Conservation (phyloP, 352 stramenopile species). For the Globisporangium cystogenes region DNA sequence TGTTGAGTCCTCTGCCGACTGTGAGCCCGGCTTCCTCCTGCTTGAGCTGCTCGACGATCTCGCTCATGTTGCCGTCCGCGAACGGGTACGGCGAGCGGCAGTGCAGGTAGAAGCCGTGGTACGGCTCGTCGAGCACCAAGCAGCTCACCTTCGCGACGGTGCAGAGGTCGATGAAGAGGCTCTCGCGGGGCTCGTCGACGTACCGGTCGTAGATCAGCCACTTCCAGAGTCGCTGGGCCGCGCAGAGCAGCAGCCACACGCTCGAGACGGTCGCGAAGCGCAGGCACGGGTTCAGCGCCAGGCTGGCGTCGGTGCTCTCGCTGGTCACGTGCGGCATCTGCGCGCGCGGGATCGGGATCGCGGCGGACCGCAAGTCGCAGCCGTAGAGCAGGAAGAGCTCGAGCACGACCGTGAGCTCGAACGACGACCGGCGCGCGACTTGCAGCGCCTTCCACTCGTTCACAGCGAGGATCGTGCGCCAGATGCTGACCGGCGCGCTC, state of each 20-base stretch:
- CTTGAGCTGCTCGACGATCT: constrained; percentile 88
- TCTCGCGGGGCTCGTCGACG: constrained; percentile 57
- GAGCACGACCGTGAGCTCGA: constrained; percentile 78
- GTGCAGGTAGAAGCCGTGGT: constrained; percentile 95
- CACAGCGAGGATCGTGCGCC: constrained; percentile 91
- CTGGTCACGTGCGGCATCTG: constrained; percentile 45
- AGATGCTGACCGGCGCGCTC: constrained; percentile 81
- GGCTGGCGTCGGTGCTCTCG: constrained; percentile 15
- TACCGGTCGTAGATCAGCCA: constrained; percentile 86
- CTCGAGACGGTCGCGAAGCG: constrained; percentile 87
- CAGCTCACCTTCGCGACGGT: constrained; percentile 92
- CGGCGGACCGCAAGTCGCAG: constrained; percentile 38
- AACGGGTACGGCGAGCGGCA: constrained; percentile 91
- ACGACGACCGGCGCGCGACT: constrained; percentile 66
- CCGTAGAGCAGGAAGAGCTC: constrained; percentile 89
- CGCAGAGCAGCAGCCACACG: constrained; percentile 76
- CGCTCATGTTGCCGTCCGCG: constrained; percentile 91
- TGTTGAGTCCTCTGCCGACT: constrained; percentile 80
- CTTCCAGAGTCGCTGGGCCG: constrained; percentile 82
- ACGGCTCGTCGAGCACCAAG: constrained; percentile 89
- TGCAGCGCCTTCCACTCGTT: constrained; percentile 95
- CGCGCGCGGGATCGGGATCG: constrained; percentile 42
- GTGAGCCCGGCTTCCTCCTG: constrained; percentile 88
- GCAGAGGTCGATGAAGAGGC: constrained; percentile 92
- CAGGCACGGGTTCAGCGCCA: constrained; percentile 81